A percentile compares a stretch with the other conserved stretches of the same genome.
phyloP scores from a whole-genome alignment of 768 basidiomycete species.

The Daedaleopsis sinensis region DNA sequence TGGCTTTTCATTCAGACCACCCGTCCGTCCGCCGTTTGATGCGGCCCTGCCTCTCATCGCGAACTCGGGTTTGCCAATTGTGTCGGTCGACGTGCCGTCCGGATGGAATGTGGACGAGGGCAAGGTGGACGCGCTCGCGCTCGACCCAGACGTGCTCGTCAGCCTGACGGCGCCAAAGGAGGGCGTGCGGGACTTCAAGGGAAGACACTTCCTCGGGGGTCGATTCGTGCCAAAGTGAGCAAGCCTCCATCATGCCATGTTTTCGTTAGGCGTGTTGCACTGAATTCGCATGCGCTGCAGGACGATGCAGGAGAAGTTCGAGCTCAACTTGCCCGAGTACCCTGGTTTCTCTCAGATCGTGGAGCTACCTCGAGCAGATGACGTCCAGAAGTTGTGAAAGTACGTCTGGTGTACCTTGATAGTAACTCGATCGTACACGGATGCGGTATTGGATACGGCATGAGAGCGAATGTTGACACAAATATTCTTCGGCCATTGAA shows the following conservation, averaged over 20 bases:
- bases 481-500: too few species aligned
- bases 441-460: too few species aligned
- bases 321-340: conserved; percentile 83
- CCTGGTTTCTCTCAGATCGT: conserved; percentile 83
- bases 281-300: conserved; percentile 40
- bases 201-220: conserved; percentile 92
- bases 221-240: conserved; percentile 88
- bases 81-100: conserved; percentile 95
- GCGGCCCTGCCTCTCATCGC: conserved; percentile 67
- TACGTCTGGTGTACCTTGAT: too few species aligned
- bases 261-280: neutral
- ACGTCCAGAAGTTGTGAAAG: conserved; percentile 8
- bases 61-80: conserved; percentile 71
- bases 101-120: conserved; percentile 96
- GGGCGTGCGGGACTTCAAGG: conserved; percentile 76
- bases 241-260: neutral
- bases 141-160: conserved; percentile 79
- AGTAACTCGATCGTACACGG: too few species aligned
- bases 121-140: conserved; percentile 51
- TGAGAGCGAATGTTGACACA: too few species aligned
- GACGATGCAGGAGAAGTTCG: conserved; percentile 68
- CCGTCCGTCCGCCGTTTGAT: conserved; percentile 89
- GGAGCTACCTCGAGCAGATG: conserved; percentile 50
- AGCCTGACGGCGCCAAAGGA: conserved; percentile 95
- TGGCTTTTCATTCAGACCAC: conserved; percentile 95